Evolutionary conservation across 1,139 yeast genomes (phyloP).

Genomic region (Saccharomyces hybrid): DNA sequence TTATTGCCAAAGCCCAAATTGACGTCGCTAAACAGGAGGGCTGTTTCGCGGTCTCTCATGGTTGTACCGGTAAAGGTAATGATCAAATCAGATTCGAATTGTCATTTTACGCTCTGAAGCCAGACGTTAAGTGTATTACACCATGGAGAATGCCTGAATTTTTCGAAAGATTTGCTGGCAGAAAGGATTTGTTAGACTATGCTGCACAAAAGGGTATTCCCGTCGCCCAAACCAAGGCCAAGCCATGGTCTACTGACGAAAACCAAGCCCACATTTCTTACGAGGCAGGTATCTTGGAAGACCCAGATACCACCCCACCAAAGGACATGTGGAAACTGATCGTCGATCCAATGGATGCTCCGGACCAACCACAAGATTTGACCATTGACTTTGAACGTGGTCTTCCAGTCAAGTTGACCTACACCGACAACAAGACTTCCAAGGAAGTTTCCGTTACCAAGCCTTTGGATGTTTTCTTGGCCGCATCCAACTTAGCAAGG

Average conservation of each 20-base stretch:
- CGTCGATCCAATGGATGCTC: conserved; percentile 92
- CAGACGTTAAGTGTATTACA: conserved; percentile 92
- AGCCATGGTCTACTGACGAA: conserved; percentile 99
- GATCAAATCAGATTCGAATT: conserved; percentile 98
- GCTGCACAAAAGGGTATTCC: conserved; percentile 88
- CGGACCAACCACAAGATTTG: conserved; percentile 84
- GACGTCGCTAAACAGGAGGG: conserved; percentile 95
- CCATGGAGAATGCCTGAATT: conserved; percentile 98
- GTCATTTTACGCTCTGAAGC: conserved; percentile 93
- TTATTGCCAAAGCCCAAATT: conserved; percentile 96
- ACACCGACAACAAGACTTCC: conserved; percentile 49
- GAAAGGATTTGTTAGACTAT: conserved; percentile 89
- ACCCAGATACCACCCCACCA: conserved; percentile 97
- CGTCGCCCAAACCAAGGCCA: conserved; percentile 93
- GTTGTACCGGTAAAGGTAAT: conserved; percentile 99
- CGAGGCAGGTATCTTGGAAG: conserved; percentile 98
- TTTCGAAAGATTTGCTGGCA: conserved; percentile 94
- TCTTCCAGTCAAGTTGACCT: conserved; percentile 71
- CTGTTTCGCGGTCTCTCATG: conserved; percentile 97
- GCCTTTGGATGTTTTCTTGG: conserved; percentile 85
- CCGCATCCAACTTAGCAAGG: conserved; percentile 93
- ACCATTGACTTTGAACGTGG: conserved; percentile 79
- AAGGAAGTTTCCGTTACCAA: conserved; percentile 43
- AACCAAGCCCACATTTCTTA: conserved; percentile 97
- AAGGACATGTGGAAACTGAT: conserved; percentile 99